These are phyloP conservation scores for Capsella rubella DNA, from an alignment of 441 rosid genomes.

Conservation along the genomic window DNA sequence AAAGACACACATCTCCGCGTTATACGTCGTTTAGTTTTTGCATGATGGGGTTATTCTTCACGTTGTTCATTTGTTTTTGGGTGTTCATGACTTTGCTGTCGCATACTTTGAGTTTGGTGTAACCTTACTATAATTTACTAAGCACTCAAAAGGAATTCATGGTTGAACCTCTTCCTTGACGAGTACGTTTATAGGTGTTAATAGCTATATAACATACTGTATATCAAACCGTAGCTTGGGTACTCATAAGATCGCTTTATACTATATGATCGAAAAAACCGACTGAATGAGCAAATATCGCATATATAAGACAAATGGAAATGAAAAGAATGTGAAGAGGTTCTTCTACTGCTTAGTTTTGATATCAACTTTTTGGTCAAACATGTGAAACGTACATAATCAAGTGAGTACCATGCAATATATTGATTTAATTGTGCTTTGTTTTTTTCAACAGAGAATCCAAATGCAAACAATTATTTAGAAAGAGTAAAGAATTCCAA, in stretches of 20 bases:
- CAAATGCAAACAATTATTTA: slow-evolving; percentile 1
- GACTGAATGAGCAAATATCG: not conserved
- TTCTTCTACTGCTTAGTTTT: not conserved
- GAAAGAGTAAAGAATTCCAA: not conserved
- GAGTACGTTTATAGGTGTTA: no score
- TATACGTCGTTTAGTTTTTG: not conserved
- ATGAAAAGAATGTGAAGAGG: not conserved
- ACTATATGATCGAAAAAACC: no score
- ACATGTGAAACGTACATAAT: not conserved
- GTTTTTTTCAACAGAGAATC: not conserved
- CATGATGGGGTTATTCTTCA: not conserved
- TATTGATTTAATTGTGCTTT: not conserved
- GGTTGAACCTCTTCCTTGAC: no score
- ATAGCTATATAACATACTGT: no score
- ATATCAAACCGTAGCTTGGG: not conserved
- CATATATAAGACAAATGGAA: not conserved
- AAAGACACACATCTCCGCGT: not conserved
- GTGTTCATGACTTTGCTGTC: not conserved
- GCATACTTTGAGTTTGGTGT: no score
- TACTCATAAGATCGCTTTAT: no score
- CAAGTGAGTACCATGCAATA: not conserved
- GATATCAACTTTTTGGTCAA: not conserved
- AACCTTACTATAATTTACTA: no score
- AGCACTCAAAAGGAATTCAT: no score
- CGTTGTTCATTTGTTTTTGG: not conserved